Evolutionary conservation across 192 early-diverging fungal genomes (phyloP).

Genomic region (Fimicolochytrium jonesii): DNA sequence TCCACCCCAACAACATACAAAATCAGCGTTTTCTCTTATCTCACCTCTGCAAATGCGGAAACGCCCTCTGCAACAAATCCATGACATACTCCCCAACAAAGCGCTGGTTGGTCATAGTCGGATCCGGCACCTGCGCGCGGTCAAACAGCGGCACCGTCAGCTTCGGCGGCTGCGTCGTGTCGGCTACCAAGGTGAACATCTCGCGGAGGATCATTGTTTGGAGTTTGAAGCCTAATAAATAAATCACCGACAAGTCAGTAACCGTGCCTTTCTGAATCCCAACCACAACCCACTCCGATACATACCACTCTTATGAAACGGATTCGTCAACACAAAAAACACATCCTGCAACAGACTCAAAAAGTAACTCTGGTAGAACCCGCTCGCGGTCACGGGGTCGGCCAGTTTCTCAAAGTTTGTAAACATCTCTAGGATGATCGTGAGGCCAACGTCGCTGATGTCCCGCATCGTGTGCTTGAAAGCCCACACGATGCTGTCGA

Average conservation of each 20-base stretch:
- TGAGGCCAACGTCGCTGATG: constrained; percentile 87
- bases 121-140: constrained; percentile 63
- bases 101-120: constrained; percentile 71
- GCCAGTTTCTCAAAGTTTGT: constrained; percentile 71
- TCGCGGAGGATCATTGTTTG: constrained; percentile 87
- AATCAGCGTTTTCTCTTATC: constrained; percentile 4
- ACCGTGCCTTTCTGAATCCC: no score
- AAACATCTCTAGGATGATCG: constrained; percentile 82
- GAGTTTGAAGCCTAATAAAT: constrained; percentile 84
- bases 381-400: constrained; percentile 70
- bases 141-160: constrained; percentile 88
- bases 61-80: constrained; percentile 78
- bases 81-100: constrained; percentile 83
- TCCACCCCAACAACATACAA: neutral
- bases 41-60: constrained; percentile 85
- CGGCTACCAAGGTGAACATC: constrained; percentile 83
- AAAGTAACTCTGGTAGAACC: constrained; percentile 91
- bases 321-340: constrained; percentile 94
- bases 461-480: constrained; percentile 99
- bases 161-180: constrained; percentile 50
- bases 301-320: constrained; percentile 92
- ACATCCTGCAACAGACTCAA: constrained; percentile 90
- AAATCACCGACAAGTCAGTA: no score
- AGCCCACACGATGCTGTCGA: constrained; percentile 96
- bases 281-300: no score